Base-by-base conservation (phyloP, 305 asterid genomes). In the Fraxinus sp. region DNA sequence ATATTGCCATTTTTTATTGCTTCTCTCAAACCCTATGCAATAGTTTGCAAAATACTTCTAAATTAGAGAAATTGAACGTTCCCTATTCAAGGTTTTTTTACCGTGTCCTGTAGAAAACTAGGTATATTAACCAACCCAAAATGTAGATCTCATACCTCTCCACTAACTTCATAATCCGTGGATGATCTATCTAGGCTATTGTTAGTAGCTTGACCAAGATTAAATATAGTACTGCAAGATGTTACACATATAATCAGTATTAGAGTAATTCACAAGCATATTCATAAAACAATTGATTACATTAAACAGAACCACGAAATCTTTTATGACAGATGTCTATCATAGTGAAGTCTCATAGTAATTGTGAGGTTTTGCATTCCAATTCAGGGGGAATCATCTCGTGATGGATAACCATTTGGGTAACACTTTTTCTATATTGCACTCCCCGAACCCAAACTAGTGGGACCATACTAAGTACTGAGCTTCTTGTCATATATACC, bases 1-100 rank as follows among this genome's bases (percentile, higher is more conserved):
- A 85, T 81, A 80, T 96, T 97, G 7, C 99, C 98, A 80, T 93
- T 95, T 88, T 96, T 94, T 83, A 96, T 96, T 88, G 99, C 99
- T 90, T 94, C 98, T 82, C 98, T 92, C 78, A 94, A 86, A 83
- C 98, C 99, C 98, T 93, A 81, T 41, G 75, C 66, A 90, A 80
- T 52, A 28, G 37, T 87, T 83, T 83, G 84, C 68, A 84, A 77
- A 71, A 77, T 75, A 32, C 26, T 35, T 55, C 55, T 62, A 75
- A 33, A 80, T 49, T 52, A 78, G 78, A 73, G 77, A 76, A 71
- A 78, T 80, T 18, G 66, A 22, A 22, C 43, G 32, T 18, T 59
- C 70, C 30, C 70, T 20, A 20, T 59, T 59, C 70, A 20, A 59
- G 30, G 9, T 59, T 22, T 59, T 59, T 57, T 57, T 59, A 18